Evolutionary conservation across 345 rosid genomes (phyloP).

Genomic region (Melaleuca alternifolia): DNA sequence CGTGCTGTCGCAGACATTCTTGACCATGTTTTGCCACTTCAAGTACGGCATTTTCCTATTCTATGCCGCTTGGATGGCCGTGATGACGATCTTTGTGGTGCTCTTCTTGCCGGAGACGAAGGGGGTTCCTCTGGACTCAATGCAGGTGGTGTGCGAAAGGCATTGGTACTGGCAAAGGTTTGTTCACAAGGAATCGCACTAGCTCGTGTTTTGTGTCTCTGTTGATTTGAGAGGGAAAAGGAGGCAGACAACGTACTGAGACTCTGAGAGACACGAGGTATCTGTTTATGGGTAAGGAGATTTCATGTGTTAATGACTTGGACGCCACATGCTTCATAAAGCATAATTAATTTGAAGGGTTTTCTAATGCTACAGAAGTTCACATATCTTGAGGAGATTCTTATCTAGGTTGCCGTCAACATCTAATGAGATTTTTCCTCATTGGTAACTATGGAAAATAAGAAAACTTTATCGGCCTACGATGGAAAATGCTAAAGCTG

Average conservation of each 20-base stretch:
- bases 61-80: slow-evolving; percentile 33
- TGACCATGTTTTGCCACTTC: slow-evolving; percentile 47
- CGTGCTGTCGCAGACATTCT: slow-evolving; percentile 35
- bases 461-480: too few species aligned
- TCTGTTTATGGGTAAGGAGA: not conserved
- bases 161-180: slow-evolving; percentile 51
- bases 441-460: too few species aligned
- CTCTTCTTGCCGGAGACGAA: slow-evolving; percentile 51
- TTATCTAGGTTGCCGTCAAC: too few species aligned
- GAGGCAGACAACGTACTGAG: not conserved
- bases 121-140: slow-evolving; percentile 39
- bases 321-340: not conserved
- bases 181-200: not conserved
- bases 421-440: too few species aligned
- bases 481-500: not conserved
- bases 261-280: not conserved
- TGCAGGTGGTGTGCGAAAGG: slow-evolving; percentile 38
- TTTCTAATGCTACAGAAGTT: not conserved
- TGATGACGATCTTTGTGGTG: slow-evolving; percentile 33
- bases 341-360: not conserved
- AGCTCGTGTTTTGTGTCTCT: not conserved
- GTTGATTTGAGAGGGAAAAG: not conserved
- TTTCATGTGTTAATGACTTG: not conserved
- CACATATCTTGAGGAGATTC: too few species aligned
- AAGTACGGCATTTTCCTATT: slow-evolving; percentile 41